Evolutionary conservation across 176 grass and related monocot genomes (phyloP), one percentile per base, ranked within the genome.

Genomic region (Oryza nivara): DNA sequence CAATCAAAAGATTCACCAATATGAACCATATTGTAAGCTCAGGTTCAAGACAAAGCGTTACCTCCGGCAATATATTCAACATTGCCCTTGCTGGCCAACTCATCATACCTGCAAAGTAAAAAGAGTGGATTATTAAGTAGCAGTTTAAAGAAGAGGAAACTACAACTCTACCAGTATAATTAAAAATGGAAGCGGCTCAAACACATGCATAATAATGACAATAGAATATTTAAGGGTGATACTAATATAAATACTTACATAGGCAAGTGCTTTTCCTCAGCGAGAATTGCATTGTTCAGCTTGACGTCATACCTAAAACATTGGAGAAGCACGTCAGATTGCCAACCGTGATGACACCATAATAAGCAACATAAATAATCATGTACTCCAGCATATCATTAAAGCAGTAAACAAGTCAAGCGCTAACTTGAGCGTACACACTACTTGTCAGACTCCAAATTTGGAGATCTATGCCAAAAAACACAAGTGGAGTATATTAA

Each of bases 31-130:
- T 23, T 30, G 15, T 9, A 17, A 10, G 25, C 14, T 4, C 12
- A 74, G 6, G 2, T 46, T 49, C 26, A 72, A 45, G n/a, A 84
- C 38, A 66, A 82, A 77, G 69, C 32, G 51, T 72, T 88, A 99
- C 96, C 96, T 86, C 96, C 96, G 7, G 93, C 96, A 71, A 96
- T 99, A 41, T 92, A 99, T 72, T 99, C 96, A 79, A 99, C 96
- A 89, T 88, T 96, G 66, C 49, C 19, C 75, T 88, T 99, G 80
- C 89, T 86, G 72, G 96, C 72, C 82, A 99, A 84, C 88, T 99
- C 96, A 88, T 92, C 88, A 23, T 99, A 99, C 96, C 96, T 99
- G 67, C 9, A 83, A 70, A 51, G 11, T 9, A 6, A 6, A 5
- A 67, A 20, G 13, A 20, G 32, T 0, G 11, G 0, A 15, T 38